Evolutionary conservation across 805 yeast genomes (phyloP), one percentile per base, ranked within the genome.

Genomic region (Sugiyamaella floridensis): DNA sequence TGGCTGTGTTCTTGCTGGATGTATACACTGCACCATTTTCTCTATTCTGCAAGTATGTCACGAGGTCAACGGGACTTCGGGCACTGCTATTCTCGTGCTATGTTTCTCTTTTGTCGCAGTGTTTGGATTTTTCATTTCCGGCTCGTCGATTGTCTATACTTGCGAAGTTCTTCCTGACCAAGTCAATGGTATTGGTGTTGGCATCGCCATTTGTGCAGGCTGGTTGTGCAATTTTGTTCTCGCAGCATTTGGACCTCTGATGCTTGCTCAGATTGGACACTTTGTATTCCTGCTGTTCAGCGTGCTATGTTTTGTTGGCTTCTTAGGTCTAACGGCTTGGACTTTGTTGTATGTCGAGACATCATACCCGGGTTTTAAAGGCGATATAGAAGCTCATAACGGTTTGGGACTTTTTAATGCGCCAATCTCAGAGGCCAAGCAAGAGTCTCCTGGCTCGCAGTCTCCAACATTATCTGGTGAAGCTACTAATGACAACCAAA

Each of bases 81-180:
- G 58, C 1, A 19, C 41, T n/a, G 28, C 34, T 11, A 32, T 53
- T 43, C 47, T 55, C 19, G 54, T 22, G 14, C 18, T 45, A 6
- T 55, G 58, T 26, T 53, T 53, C 47, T 8, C 44, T 4, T 53
- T 53, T 48, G 55, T 55, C 3, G 28, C 32, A 11, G 20, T 40
- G 2, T 53, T 50, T 45, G 49, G 56, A 11, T 19, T 40, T 4
- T 43, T 43, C 14, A 32, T 55, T 4, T 41, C 53, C 18, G 45
- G 54, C n/a, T 14, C 44, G 8, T 20, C 56, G n/a, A 52, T 55
- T 46, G 47, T 49, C 12, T 55, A 55, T 32, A 45, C 56, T 1
- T 20, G 48, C 6, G 56, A 55, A 41, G 19, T 55, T 2, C 40
- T 51, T 11, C 55, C 58, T 8, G 45, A 18, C 9, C 16, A 20